Evolutionary conservation across 495 filamentous ascomycete genomes (phyloP).

Genomic region (Penicillium canariense): DNA sequence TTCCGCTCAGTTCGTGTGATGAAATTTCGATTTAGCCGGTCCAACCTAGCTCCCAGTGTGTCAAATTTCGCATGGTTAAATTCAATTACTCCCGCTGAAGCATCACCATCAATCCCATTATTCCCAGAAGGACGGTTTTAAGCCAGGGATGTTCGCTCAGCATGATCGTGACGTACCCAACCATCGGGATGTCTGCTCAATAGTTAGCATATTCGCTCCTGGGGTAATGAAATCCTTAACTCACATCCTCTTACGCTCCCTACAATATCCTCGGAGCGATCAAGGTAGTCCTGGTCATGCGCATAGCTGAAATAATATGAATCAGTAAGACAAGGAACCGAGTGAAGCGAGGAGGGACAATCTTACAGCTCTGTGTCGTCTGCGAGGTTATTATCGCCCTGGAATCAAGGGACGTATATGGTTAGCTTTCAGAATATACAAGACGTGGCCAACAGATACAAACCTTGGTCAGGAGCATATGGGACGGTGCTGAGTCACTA

Average conservation of each 20-base stretch:
- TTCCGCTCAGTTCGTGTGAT: not conserved
- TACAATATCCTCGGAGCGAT: conserved; percentile 83
- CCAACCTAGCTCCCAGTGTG: not conserved
- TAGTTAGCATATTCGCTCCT: too few species aligned
- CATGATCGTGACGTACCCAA: conserved; percentile 97
- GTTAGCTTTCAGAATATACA: not conserved
- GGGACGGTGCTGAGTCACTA: conserved; percentile 27
- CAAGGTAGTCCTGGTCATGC: conserved; percentile 76
- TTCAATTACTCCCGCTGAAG: conserved; percentile 74
- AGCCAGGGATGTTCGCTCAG: conserved; percentile 96
- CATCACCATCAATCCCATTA: conserved; percentile 95
- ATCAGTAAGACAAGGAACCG: not conserved
- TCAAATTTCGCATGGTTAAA: not conserved
- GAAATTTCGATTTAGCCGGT: conserved; percentile 1
- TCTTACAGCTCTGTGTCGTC: conserved; percentile 84
- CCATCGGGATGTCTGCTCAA: conserved; percentile 89
- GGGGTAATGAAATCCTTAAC: too few species aligned
- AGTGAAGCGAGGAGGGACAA: not conserved
- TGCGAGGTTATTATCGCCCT: conserved; percentile 88
- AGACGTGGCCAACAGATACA: not conserved
- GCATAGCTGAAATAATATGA: conserved; percentile 46
- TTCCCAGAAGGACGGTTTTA: conserved; percentile 87
- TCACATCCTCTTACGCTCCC: conserved; percentile 93
- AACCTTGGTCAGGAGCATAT: conserved; percentile 78
- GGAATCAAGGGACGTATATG: not conserved